phyloP scores from a whole-genome alignment of 345 rosid species.

The Salix brachista region DNA sequence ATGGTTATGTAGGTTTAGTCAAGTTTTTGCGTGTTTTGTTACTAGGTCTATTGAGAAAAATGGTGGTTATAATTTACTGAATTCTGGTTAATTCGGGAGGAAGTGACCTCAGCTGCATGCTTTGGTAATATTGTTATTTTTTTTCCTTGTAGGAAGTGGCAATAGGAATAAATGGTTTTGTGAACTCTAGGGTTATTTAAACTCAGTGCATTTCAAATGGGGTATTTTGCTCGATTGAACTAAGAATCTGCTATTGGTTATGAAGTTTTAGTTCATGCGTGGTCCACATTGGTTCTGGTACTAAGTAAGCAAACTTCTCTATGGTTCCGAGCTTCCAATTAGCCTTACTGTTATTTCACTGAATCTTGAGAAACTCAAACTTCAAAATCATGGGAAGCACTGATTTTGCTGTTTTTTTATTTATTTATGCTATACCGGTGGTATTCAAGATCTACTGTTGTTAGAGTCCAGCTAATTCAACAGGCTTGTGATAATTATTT shows the following conservation, averaged over 20 bases:
- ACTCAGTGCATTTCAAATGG: background rate
- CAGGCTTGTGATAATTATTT: background rate
- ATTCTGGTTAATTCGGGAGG: background rate
- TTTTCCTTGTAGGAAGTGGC: background rate
- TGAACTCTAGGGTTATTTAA: background rate
- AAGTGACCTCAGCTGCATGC: background rate
- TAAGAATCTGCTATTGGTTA: background rate
- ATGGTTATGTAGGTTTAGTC: background rate
- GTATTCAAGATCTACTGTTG: background rate
- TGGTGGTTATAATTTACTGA: background rate
- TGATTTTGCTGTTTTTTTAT: background rate
- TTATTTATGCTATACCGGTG: background rate
- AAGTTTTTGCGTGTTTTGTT: background rate
- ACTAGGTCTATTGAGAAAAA: background rate
- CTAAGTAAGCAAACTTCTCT: background rate
- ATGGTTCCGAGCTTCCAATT: background rate
- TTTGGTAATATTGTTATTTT: background rate
- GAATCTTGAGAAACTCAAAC: background rate
- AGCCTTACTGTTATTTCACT: background rate
- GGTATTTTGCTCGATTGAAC: background rate
- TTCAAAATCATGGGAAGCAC: background rate
- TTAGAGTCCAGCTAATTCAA: background rate
- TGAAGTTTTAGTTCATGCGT: background rate
- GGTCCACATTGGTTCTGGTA: background rate
- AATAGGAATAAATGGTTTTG: background rate